Conservation (phyloP, 2,329 filamentous ascomycete genomes). For the Clonostachys byssicola region DNA sequence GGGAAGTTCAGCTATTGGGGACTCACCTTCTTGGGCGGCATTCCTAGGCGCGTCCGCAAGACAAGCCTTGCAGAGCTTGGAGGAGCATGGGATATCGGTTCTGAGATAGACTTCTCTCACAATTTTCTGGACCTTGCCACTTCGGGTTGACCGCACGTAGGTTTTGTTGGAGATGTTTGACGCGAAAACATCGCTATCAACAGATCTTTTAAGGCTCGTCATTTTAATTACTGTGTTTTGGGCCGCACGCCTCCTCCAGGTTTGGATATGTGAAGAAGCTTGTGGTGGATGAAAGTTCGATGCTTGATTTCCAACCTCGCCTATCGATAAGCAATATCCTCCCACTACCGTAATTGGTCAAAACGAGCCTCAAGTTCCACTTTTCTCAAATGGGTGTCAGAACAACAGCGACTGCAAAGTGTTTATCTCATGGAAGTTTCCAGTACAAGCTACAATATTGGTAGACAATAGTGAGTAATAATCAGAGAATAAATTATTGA, state of each 20-base stretch:
- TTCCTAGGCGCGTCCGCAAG: conserved; percentile 71
- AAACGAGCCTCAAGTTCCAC: too few species aligned
- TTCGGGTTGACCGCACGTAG: conserved; percentile 91
- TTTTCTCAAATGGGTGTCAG: too few species aligned
- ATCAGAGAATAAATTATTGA: too few species aligned
- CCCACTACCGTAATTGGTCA: too few species aligned
- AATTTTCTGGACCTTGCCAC: conserved; percentile 97
- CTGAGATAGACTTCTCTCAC: conserved; percentile 94
- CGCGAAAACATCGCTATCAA: conserved; percentile 47
- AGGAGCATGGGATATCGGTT: conserved; percentile 96
- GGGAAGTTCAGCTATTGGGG: not conserved
- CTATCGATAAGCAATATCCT: not conserved
- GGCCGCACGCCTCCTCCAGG: not conserved
- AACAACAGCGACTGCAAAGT: too few species aligned
- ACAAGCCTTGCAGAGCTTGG: conserved; percentile 77
- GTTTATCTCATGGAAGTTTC: too few species aligned
- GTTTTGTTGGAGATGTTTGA: conserved; percentile 90
- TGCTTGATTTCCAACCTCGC: not conserved
- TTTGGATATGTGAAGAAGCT: not conserved
- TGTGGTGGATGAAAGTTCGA: not conserved
- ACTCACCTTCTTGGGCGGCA: conserved; percentile 70
- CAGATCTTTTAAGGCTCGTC: conserved; percentile 61
- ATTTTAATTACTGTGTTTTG: conserved; percentile 28
- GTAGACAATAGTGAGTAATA: too few species aligned
- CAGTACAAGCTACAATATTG: too few species aligned